Base-by-base conservation (phyloP, 73 alveolate species). In the Tetrahymena thermophila region DNA sequence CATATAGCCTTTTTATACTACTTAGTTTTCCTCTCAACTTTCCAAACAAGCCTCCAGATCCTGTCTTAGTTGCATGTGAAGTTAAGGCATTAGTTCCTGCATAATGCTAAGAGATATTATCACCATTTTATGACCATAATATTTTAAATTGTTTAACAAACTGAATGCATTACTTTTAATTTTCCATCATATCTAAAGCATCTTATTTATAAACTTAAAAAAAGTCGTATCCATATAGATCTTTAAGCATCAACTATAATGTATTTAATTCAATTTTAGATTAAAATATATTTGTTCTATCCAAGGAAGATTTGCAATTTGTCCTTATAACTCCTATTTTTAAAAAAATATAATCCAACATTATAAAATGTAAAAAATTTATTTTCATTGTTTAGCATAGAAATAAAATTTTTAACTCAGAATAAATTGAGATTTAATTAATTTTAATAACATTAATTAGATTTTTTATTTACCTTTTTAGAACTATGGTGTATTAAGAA, bases 111-210 rank as follows among this genome's bases (percentile, higher is more conserved):
- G 99, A 96, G 6, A 99, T 97, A 89, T 94, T 96, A 98, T 99
- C 99, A 10, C 99, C 99, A 95, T 98, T 99, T 57, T 98, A 98
- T 34, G 99, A 99, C 99, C 99, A 99, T 89, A 57, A 43, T 93
- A 95, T 95, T 97, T 96, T 43, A 95, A 71, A 71, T 25, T 71
- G 23, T n/a, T 71, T 71, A n/a, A 71, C 13, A 71, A 71, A 71
- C 37, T 71, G 23, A 13, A 71, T 71, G 11, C 89, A 71, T n/a
- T 71, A 25, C 37, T 71, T 71, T 71, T 71, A 71, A 71, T 71
- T 71, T 71, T 71, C 89, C 89, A 71, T 71, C 89, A 71, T 71
- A 71, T 71, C 89, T 28, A 71, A 31, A 71, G 89, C 89, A 71
- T 71, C 89, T 71, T 71, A 71, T 31, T 71, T 71, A 31, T 71